Evolutionary conservation across 179 eudicot species (phyloP), one percentile per base, ranked within the genome.

Genomic region (Vitellaria paradoxa): DNA sequence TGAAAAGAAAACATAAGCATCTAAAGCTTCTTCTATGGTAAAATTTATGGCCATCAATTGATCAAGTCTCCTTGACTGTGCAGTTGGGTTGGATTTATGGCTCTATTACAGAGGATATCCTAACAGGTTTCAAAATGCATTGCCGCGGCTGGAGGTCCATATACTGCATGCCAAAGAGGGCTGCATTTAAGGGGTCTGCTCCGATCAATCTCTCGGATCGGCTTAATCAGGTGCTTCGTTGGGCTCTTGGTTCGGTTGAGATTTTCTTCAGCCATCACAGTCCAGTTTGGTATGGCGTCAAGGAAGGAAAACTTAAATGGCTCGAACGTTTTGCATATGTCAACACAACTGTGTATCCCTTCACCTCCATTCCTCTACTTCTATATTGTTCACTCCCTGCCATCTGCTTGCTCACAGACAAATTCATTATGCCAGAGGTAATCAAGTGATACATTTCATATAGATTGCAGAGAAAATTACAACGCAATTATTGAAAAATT

Each of bases 51-150:
- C 21, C 3, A 7, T 52, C 12, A 49, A 1, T 49, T 24, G 7
- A 24, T 49, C 65, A 15, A 4, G n/a, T 60, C 20, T 26, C 18
- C 30, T 75, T 65, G 57, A 72, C 40, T 82, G 64, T 87, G 90
- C 92, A 92, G 97, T 77, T 91, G 84, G 92, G 92, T 45, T 89
- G 92, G 92, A 89, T 89, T 62, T 89, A 89, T 53, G 92, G 90
- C 56, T 89, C 92, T n/a, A 87, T 89, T 59, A 89, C 92, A 3
- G 92, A 89, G 78, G 92, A 89, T 82, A 89, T 89, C 77, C 80
- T 89, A 23, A 89, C 92, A 77, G 92, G 92, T 66, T 89, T 87
- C 83, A 89, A 89, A 82, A 87, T 89, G 90, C 90, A 89, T 72
- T 89, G 92, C 61, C 90, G 90, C 13, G 92, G 92, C 61, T 89